A percentile compares a stretch with the other conserved stretches of the same genome.
phyloP scores from a whole-genome alignment of 495 filamentous ascomycete species.

The Alectoria sarmentosa region DNA sequence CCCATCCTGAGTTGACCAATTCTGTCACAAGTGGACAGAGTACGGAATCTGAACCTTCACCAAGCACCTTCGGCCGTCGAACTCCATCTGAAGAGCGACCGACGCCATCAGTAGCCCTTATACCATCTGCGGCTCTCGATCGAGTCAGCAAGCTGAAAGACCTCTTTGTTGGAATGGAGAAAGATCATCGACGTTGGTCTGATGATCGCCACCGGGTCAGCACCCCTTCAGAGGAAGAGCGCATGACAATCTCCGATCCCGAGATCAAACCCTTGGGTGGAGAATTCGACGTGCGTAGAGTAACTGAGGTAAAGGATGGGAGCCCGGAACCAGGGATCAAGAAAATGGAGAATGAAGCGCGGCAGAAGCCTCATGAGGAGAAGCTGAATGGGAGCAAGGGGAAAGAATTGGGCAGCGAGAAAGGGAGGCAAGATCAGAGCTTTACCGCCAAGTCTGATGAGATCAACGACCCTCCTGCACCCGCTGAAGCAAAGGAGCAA shows the following conservation, averaged over 20 bases:
- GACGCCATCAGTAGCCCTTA: neutral
- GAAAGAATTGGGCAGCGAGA: neutral
- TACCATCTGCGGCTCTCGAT: neutral
- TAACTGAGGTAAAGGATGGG: neutral
- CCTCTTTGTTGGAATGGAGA: neutral
- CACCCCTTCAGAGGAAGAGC: constrained; percentile 1
- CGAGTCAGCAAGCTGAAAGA: neutral
- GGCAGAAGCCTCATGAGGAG: neutral
- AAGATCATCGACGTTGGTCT: neutral
- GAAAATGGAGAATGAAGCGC: neutral
- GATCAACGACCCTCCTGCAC: neutral
- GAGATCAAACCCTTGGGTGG: neutral
- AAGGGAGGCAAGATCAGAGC: neutral
- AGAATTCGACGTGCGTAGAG: constrained; percentile 1
- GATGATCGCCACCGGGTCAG: neutral
- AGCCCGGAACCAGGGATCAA: neutral
- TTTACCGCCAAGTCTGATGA: neutral
- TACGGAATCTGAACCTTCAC: constrained; percentile 1
- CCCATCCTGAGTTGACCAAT: neutral
- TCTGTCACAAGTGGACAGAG: neutral
- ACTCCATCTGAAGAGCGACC: neutral
- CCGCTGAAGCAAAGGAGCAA: neutral
- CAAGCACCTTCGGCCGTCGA: neutral
- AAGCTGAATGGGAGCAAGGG: neutral
- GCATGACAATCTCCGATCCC: neutral